Evolutionary conservation across 2,329 filamentous ascomycete genomes (phyloP).

Genomic region (Xylaria sp.): DNA sequence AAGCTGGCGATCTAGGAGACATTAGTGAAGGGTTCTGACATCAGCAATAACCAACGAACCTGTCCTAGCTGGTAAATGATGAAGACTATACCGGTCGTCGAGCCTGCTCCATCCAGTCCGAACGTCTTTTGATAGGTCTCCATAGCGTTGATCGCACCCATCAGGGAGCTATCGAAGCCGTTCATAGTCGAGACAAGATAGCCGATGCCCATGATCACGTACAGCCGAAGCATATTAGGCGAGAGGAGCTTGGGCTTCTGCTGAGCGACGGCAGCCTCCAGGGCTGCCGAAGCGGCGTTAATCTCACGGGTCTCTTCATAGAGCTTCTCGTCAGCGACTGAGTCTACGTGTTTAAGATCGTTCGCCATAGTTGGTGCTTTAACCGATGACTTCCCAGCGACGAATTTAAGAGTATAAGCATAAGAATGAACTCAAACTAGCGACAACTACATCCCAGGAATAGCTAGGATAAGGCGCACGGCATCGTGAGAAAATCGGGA

Average conservation of each 20-base stretch:
- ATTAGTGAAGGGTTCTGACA: not conserved
- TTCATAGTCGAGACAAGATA: slow-evolving; percentile 64
- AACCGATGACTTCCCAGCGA: slow-evolving; percentile 6
- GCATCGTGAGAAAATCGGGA: slow-evolving; percentile 6
- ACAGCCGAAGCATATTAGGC: slow-evolving; percentile 52
- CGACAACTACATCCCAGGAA: not conserved
- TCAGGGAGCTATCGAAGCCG: slow-evolving; percentile 68
- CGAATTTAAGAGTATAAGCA: not conserved
- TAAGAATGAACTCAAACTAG: not conserved
- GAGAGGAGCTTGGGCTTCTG: slow-evolving; percentile 52
- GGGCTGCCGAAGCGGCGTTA: slow-evolving; percentile 52
- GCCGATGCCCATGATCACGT: slow-evolving; percentile 54
- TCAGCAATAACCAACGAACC: not conserved
- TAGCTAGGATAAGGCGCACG: not conserved
- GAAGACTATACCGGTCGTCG: slow-evolving; percentile 59
- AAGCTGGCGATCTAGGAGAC: slow-evolving; percentile 56
- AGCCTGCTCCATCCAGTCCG: slow-evolving; percentile 58
- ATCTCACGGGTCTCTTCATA: slow-evolving; percentile 48
- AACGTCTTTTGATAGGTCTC: slow-evolving; percentile 62
- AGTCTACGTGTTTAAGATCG: slow-evolving; percentile 39
- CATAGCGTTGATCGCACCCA: slow-evolving; percentile 65
- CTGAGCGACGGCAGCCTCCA: slow-evolving; percentile 51
- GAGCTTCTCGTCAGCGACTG: slow-evolving; percentile 43
- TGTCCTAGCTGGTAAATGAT: slow-evolving; percentile 63
- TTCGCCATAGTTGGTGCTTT: slow-evolving; percentile 35